Evolutionary conservation across 192 early-diverging fungal species (phyloP).

Genomic region (Backusella luteola): DNA sequence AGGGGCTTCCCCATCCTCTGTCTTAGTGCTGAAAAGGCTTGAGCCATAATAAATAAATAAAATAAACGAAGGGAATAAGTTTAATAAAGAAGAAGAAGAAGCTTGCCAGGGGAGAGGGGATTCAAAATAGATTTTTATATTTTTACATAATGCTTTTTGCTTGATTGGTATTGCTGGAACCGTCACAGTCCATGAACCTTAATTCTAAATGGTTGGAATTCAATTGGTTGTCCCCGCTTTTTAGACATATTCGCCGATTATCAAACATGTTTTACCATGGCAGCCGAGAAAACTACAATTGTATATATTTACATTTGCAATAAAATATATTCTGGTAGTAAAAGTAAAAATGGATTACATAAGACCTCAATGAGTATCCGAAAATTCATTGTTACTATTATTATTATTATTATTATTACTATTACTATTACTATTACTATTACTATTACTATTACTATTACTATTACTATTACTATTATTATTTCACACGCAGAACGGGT

Average conservation of each 20-base stretch:
- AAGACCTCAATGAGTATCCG: too few species aligned
- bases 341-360: background rate
- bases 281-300: too few species aligned
- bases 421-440: too few species aligned
- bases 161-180: background rate
- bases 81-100: background rate
- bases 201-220: background rate
- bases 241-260: background rate
- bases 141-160: background rate
- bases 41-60: conserved; percentile 16
- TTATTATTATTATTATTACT: too few species aligned
- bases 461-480: too few species aligned
- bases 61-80: background rate
- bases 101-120: background rate
- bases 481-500: too few species aligned
- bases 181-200: background rate
- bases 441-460: too few species aligned
- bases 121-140: background rate
- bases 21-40: conserved; percentile 14
- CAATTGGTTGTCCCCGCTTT: conserved; percentile 3
- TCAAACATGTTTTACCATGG: too few species aligned
- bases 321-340: too few species aligned
- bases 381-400: too few species aligned
- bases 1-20: background rate
- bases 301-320: too few species aligned